These are phyloP conservation scores for Salix arbutifolia DNA, from an alignment of 345 rosid species.

Conservation along the genomic window DNA sequence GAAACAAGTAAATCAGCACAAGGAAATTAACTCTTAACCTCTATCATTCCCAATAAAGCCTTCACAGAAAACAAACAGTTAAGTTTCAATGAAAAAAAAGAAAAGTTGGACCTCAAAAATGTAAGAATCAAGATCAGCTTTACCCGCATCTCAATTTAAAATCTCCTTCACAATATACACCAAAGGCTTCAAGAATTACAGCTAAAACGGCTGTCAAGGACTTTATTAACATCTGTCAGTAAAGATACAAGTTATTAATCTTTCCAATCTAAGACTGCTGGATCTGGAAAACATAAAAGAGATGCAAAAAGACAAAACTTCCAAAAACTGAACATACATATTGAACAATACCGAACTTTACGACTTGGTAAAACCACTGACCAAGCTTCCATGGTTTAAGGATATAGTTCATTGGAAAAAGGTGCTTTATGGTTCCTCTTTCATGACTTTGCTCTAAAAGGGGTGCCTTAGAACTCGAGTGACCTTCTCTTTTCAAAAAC, in stretches of 20 bases:
- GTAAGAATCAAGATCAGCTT: slow-evolving; percentile 27
- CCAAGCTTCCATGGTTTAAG: slow-evolving; percentile 92
- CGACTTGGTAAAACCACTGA: slow-evolving; percentile 89
- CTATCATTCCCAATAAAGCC: background rate
- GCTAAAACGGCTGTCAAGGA: slow-evolving; percentile 73
- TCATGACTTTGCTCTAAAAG: slow-evolving; percentile 57
- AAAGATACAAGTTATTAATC: slow-evolving; percentile 6
- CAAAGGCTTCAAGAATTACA: slow-evolving; percentile 83
- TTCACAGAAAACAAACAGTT: background rate
- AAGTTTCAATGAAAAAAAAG: background rate
- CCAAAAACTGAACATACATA: slow-evolving; percentile 60
- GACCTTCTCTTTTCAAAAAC: slow-evolving; percentile 90
- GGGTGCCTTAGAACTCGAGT: slow-evolving; percentile 52
- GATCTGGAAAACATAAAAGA: slow-evolving; percentile 4
- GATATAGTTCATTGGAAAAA: slow-evolving; percentile 80
- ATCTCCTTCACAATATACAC: slow-evolving; percentile 96
- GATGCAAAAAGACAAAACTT: slow-evolving; percentile 11
- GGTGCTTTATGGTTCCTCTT: slow-evolving; percentile 66
- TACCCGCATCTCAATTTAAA: slow-evolving; percentile 90
- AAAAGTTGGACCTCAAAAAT: background rate
- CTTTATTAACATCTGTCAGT: slow-evolving; percentile 90
- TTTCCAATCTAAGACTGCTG: slow-evolving; percentile 13
- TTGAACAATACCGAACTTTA: slow-evolving; percentile 97
- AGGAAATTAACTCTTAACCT: background rate
- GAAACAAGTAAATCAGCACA: background rate